Base-by-base conservation (phyloP, 1,284 basidiomycete genomes). In the Exobasidium cylindrosporum region DNA sequence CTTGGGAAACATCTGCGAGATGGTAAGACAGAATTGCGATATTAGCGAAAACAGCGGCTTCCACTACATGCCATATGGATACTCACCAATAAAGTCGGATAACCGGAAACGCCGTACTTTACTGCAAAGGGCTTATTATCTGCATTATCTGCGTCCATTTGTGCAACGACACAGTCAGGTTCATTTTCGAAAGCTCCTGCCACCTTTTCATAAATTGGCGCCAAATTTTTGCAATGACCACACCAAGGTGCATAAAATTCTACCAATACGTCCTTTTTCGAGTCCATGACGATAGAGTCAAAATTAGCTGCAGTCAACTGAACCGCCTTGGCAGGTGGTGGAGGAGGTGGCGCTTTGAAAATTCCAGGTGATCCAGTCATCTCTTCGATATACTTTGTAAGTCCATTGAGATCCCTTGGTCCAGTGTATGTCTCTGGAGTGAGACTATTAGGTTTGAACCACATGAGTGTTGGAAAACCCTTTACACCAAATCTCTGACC, bases 381-480 rank as follows among this genome's bases (percentile, higher is more conserved):
- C 56, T 84, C 73, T 21, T 89, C 83, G 47, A 97, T 84, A 73
- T 91, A 94, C 47, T 82, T 82, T 3, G 84, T 86, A 21, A 97
- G 83, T 35, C 86, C 83, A 29, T 92, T 89, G 29, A 96, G 83
- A 72, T 95, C 91, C 44, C 94, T 87, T 3, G 86, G 90, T 47
- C 87, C 86, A 32, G 88, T 85, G 74, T 93, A 97, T 62, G 86
- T 85, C 69, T 88, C 86, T 1, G 84, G 82, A 28, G 86, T 86
- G 21, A 60, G 63, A 29, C 69, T 70, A 44, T 84, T 85, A 46
- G 81, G 80, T 57, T 87, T 85, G 81, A 95, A 96, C 91, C 91
- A 97, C 78, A 95, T 94, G 65, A 97, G 82, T 47, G 93, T 95
- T 5, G 93, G 93, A 83, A 86, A 95, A 50, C 92, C 92, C 17